Evolutionary conservation across 1,139 yeast genomes (phyloP).

Genomic region (Lipomyces yarrowii): DNA sequence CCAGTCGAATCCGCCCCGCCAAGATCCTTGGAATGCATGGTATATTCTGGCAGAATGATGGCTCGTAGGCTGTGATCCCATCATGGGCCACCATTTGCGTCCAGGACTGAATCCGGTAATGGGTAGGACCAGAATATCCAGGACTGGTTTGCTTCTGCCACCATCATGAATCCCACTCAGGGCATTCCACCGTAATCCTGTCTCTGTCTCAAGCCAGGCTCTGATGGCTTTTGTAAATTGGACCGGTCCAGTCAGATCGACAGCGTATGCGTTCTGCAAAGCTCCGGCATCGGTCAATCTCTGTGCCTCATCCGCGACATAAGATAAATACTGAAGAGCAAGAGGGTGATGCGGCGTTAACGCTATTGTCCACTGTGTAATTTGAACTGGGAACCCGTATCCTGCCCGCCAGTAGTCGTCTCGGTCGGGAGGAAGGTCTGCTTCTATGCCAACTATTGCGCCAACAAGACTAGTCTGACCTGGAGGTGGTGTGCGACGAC

Average conservation of each 20-base stretch:
- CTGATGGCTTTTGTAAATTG: slow-evolving; percentile 2
- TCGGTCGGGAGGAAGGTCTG: background rate
- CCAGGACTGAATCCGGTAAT: slow-evolving; percentile 7
- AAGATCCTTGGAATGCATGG: slow-evolving; percentile 3
- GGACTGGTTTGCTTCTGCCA: slow-evolving; percentile 2
- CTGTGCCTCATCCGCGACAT: background rate
- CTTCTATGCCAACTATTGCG: slow-evolving; percentile 5
- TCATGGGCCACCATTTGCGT: background rate
- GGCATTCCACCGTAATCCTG: slow-evolving; percentile 5
- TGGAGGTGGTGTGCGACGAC: background rate
- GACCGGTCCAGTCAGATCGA: slow-evolving; percentile 6
- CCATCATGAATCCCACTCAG: slow-evolving; percentile 3
- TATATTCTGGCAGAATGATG: slow-evolving; percentile 4
- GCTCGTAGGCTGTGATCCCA: slow-evolving; percentile 4
- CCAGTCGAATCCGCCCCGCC: slow-evolving; percentile 1
- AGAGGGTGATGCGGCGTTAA: slow-evolving; percentile 5
- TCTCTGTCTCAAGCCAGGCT: background rate
- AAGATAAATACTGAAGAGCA: background rate
- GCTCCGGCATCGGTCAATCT: background rate
- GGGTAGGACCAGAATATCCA: background rate
- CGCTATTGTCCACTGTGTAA: slow-evolving; percentile 7
- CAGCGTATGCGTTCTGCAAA: background rate
- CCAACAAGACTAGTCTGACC: background rate
- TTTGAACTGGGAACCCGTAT: slow-evolving; percentile 1
- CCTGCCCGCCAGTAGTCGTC: slow-evolving; percentile 5